phyloP scores from a whole-genome alignment of 352 stramenopile species.

The Phytophthora multivora region DNA sequence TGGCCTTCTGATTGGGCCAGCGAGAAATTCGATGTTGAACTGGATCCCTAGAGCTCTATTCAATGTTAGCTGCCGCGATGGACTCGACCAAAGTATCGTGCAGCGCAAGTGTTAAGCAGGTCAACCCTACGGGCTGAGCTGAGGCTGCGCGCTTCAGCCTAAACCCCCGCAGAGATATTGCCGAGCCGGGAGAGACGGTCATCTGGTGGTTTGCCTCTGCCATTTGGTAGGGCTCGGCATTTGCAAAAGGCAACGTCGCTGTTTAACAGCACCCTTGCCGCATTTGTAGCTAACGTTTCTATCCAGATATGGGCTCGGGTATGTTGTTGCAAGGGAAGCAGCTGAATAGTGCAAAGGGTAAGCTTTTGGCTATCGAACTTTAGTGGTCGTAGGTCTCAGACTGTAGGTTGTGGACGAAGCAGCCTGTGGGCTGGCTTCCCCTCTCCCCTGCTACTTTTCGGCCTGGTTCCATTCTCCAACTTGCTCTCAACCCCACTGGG shows the following conservation, averaged over 20 bases:
- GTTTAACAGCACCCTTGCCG: constrained; percentile 12
- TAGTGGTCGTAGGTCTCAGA: constrained; percentile 29
- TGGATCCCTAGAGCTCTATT: neutral
- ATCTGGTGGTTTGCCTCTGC: constrained; percentile 27
- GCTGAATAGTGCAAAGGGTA: constrained; percentile 32
- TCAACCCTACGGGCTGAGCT: constrained; percentile 3
- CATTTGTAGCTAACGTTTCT: constrained; percentile 25
- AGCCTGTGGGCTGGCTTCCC: constrained; percentile 3
- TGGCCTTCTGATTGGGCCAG: constrained; percentile 10
- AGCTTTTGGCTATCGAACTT: constrained; percentile 25
- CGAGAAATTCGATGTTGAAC: constrained; percentile 27
- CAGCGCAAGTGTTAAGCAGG: neutral
- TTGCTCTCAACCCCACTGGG: constrained; percentile 12
- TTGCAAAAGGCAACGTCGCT: constrained; percentile 12
- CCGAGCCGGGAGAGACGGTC: constrained; percentile 23
- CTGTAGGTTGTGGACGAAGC: constrained; percentile 3
- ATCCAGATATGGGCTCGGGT: constrained; percentile 17
- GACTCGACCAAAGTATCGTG: constrained; percentile 8
- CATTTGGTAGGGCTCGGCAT: constrained; percentile 22
- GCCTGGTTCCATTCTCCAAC: constrained; percentile 31
- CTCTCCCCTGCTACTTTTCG: constrained; percentile 7
- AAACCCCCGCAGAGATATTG: neutral
- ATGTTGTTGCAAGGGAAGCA: constrained; percentile 30
- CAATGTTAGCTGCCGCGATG: constrained; percentile 7
- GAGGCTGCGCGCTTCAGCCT: neutral